These are phyloP conservation scores for Parietaria judaica DNA, from an alignment of 306 rosid species.

Conservation along the genomic window DNA sequence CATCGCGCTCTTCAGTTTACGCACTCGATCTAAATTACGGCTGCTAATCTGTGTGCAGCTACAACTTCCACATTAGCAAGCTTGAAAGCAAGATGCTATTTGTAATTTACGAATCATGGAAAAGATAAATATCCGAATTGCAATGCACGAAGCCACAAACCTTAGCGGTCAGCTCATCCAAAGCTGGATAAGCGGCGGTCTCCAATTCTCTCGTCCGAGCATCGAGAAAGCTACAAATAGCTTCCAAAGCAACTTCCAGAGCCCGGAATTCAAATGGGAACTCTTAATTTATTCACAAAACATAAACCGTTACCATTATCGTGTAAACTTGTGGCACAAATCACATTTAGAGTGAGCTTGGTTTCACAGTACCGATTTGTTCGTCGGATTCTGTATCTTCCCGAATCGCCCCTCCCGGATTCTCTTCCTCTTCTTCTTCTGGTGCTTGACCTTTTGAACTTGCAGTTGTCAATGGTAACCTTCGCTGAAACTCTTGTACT, in stretches of 20 bases:
- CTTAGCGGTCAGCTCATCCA: constrained; percentile 75
- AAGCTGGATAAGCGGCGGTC: constrained; percentile 62
- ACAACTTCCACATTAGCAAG: neutral
- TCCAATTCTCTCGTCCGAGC: constrained; percentile 61
- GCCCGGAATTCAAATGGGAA: constrained; percentile 80
- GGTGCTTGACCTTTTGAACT: constrained; percentile 36
- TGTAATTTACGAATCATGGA: neutral
- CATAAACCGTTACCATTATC: neutral
- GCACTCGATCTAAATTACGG: constrained; percentile 69
- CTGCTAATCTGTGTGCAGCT: constrained; percentile 53
- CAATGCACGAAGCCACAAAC: constrained; percentile 20
- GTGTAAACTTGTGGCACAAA: too few species aligned
- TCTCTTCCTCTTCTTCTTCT: constrained; percentile 56
- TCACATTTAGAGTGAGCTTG: too few species aligned
- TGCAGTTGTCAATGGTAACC: constrained; percentile 32
- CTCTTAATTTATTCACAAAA: constrained; percentile 23
- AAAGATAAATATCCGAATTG: neutral
- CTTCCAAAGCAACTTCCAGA: constrained; percentile 62
- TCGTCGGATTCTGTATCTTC: constrained; percentile 40
- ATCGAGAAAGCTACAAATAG: constrained; percentile 67
- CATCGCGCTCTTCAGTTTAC: constrained; percentile 73
- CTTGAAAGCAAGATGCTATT: neutral
- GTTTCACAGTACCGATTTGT: constrained; percentile 33
- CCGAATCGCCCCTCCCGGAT: constrained; percentile 19
- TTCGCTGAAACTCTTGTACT: constrained; percentile 56